Evolutionary conservation across 2,329 filamentous ascomycete species (phyloP), one percentile per base, ranked within the genome.

Genomic region (Fusarium staphyleae): DNA sequence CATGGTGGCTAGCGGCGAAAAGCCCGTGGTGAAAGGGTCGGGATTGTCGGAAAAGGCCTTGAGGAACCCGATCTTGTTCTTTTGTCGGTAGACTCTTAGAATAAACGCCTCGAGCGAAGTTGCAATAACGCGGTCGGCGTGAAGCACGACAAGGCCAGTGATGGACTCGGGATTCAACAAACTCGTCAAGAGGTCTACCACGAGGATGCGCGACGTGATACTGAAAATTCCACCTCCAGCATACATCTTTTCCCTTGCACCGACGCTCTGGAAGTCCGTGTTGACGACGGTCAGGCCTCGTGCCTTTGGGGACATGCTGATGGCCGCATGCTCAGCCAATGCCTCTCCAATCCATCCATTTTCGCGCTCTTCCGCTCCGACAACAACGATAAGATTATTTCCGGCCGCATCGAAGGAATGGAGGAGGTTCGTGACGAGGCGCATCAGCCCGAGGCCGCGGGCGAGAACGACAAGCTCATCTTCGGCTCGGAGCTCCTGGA

Each of bases 261-360:
- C 86, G 14, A 98, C 93, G 64, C 86, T 96, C 72, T 93, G 95
- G 72, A 88, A 85, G 72, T 99, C 95, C 6, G 95, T 98, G 73
- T 98, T 98, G 71, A 99, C 92, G 19, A 96, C 83, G 34, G 87
- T 93, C 62, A 99, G 79, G 1, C 95, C 95, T 57, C 93, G 86
- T 42, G 92, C 91, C 67, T 89, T 88, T 13, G 89, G 85, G 14
- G 90, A 84, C 75, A 87, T 87, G 78, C 91, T 97, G 71, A 96
- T 86, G 58, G 91, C 92, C 70, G 93, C 93, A 77, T 98, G 93
- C 76, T 99, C 95, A 18, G 95, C 95, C 70, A 99, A 79, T 24
- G 92, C 91, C 77, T 98, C 95, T 63, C 95, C 95, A 55, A 99
- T 92, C 93, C 93, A 98, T 49, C 88, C 87, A 84, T 97, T 97